Evolutionary conservation across 164 flowering plant species (phyloP), one percentile per base, ranked within the genome.

Genomic region (Buxus sempervirens): DNA sequence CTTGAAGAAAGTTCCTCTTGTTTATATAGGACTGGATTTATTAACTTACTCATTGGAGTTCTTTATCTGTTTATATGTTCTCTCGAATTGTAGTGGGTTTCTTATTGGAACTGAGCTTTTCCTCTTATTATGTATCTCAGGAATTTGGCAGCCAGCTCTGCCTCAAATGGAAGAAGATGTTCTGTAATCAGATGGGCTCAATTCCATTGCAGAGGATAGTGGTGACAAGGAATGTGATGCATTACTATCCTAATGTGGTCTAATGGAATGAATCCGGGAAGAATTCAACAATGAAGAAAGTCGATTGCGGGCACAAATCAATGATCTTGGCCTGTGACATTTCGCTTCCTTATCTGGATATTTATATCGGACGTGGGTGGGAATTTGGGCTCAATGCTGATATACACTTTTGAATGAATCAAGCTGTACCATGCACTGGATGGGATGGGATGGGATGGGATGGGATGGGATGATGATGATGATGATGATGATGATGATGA

Each of bases 101-200:
- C 18, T 15, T 1, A 6, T 45, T 45, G 51, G 1, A 15, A 10
- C 18, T 45, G 51, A 10, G 23, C 41, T 24, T 60, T 22, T 62
- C 67, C 57, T 25, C 59, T n/a, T n/a, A n/a, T n/a, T n/a, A n/a
- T n/a, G n/a, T 32, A 32, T 7, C 7, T 32, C 38, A 32, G 38
- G 38, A 32, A 3, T 3, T 32, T 32, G 38, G 38, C 38, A 78
- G 38, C 81, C 82, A 26, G 72, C 79, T 54, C 81, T 91, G 10
- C 90, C 95, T 27, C 64, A 62, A 62, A 26, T 91, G 97, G 97
- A 95, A 91, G 72, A 86, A 83, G 78, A 72, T 73, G 62, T 89
- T 84, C 60, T 82, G 89, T 75, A 21, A 65, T 42, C 26, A 24
- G 22, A 74, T 81, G 22, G 86, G 90, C 32, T 60, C 54, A 54